phyloP scores from a whole-genome alignment of 441 rosid species.

The Raphanus hybrid region DNA sequence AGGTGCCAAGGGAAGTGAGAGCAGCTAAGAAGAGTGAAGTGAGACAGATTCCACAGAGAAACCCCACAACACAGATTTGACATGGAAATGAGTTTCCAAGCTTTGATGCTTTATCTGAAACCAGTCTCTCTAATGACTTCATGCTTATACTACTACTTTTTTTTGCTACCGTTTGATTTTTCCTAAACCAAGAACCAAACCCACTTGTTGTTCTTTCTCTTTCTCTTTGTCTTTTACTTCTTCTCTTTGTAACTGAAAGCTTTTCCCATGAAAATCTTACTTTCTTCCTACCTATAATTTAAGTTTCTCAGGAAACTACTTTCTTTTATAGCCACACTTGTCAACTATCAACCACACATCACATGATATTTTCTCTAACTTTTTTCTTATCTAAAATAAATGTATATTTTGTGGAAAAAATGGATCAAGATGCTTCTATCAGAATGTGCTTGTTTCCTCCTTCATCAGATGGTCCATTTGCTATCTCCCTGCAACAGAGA shows the following conservation, averaged over 20 bases:
- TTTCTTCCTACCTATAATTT: constrained; percentile 12
- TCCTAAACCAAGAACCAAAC: constrained; percentile 4
- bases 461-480: constrained; percentile 35
- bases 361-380: constrained; percentile 37
- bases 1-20: constrained; percentile 77
- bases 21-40: constrained; percentile 83
- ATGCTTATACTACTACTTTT: constrained; percentile 54
- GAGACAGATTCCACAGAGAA: constrained; percentile 81
- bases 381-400: constrained; percentile 16
- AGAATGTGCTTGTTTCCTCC: constrained; percentile 6
- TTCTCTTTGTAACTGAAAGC: constrained; percentile 21
- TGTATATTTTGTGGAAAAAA: constrained; percentile 8
- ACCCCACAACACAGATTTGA: constrained; percentile 67
- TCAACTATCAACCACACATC: constrained; percentile 36
- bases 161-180: constrained; percentile 11
- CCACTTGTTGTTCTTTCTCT: neutral
- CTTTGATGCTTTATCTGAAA: constrained; percentile 85
- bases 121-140: constrained; percentile 76
- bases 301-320: constrained; percentile 3
- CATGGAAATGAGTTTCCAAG: constrained; percentile 91
- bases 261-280: constrained; percentile 3
- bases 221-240: constrained; percentile 30
- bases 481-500: constrained; percentile 21
- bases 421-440: constrained; percentile 24
- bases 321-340: constrained; percentile 24